Conservation (phyloP, 192 early-diverging fungal genomes). For the Coemansia furcata region DNA sequence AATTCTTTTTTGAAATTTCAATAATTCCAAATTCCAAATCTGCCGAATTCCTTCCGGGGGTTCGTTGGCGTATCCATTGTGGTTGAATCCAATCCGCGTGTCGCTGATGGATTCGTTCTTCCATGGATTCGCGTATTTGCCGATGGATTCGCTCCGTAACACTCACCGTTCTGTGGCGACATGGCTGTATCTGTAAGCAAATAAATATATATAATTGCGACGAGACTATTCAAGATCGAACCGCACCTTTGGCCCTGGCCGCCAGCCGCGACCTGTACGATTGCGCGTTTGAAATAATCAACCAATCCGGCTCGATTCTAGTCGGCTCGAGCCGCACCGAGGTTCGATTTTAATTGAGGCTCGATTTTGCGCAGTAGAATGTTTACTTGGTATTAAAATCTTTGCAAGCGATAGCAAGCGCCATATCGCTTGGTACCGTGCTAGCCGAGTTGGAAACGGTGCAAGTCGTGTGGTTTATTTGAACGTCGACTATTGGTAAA, state of each 20-base stretch:
- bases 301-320: not conserved
- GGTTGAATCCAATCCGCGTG: not conserved
- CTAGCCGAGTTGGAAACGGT: not conserved
- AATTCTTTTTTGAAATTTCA: not conserved
- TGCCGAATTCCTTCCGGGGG: not conserved
- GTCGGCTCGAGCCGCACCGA: not conserved
- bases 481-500: not conserved
- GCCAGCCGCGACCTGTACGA: not conserved
- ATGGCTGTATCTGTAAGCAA: slow-evolving; percentile 18
- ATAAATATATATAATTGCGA: slow-evolving; percentile 8
- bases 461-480: not conserved
- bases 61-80: slow-evolving; percentile 1
- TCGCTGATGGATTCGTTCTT: slow-evolving; percentile 6
- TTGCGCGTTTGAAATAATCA: not conserved
- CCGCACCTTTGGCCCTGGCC: not conserved
- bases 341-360: not conserved
- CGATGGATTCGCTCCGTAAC: slow-evolving; percentile 6
- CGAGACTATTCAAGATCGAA: slow-evolving; percentile 9
- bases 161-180: slow-evolving; percentile 47
- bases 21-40: not conserved
- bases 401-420: not conserved
- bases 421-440: not conserved
- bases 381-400: not conserved
- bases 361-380: not conserved
- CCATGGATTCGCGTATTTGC: slow-evolving; percentile 1